phyloP scores from a whole-genome alignment of 75 land plant species.

The Selaginella moellendorffii region DNA sequence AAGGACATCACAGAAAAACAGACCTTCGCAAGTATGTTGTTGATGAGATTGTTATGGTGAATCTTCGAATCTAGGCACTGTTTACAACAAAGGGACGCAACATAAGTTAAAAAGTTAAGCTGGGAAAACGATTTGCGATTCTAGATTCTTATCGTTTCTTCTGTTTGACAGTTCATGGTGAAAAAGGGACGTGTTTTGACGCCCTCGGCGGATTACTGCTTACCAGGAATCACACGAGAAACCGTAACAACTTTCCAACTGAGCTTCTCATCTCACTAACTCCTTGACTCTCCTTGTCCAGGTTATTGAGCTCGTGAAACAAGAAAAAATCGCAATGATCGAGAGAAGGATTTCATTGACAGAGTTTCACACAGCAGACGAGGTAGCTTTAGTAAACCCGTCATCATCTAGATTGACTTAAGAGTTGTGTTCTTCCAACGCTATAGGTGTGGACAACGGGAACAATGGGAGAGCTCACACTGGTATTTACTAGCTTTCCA shows the following conservation, averaged over 20 bases:
- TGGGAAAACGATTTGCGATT: too few relatives aligned
- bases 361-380: conserved; percentile 92
- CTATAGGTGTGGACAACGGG: conserved; percentile 98
- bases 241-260: conserved; percentile 41
- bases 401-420: too few relatives aligned
- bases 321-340: conserved; percentile 45
- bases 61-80: conserved; percentile 99
- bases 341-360: conserved; percentile 71
- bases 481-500: conserved; percentile 54
- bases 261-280: too few relatives aligned
- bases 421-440: background rate
- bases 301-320: conserved; percentile 87
- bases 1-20: too few relatives aligned
- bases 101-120: too few relatives aligned
- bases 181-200: conserved; percentile 79
- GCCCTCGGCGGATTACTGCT: conserved; percentile 92
- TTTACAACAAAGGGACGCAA: too few relatives aligned
- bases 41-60: conserved; percentile 97
- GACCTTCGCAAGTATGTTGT: conserved; percentile 98
- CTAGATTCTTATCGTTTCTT: too few relatives aligned
- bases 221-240: conserved; percentile 92
- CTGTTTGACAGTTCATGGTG: conserved; percentile 74
- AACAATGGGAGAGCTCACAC: conserved; percentile 95
- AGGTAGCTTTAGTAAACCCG: conserved; percentile 50
- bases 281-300: too few relatives aligned